Percentiles rank a stretch among this genome's conserved stretches.
phyloP scores from a whole-genome alignment of 1,284 basidiomycete species.

The Ganoderma multipileum region DNA sequence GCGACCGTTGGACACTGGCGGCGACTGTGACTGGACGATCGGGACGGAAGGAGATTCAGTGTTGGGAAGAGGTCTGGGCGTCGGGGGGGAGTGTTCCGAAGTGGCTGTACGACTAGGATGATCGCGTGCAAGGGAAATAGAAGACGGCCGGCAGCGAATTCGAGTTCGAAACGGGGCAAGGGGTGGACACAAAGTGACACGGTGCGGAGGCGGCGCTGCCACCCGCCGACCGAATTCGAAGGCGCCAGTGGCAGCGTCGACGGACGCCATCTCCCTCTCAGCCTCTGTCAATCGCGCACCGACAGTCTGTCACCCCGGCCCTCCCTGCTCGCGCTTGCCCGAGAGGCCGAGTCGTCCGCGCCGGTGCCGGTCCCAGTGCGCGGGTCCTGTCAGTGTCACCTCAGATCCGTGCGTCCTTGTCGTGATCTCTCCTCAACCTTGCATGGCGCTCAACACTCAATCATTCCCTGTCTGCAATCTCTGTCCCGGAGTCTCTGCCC shows the following conservation, averaged over 20 bases:
- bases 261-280: conserved; percentile 7
- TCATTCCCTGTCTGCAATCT: conserved; percentile 6
- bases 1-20: no score
- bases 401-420: conserved; percentile 27
- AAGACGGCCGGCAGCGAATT: conserved; percentile 21
- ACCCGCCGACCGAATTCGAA: background rate
- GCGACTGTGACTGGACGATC: conserved; percentile 22
- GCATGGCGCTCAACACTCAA: conserved; percentile 4
- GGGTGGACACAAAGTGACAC: conserved; percentile 21
- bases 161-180: conserved; percentile 7
- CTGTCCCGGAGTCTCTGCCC: conserved; percentile 14
- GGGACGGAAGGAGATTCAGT: conserved; percentile 14
- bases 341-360: conserved; percentile 13
- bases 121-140: conserved; percentile 31
- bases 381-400: conserved; percentile 10
- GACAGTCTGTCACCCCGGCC: background rate
- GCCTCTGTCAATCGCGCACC: conserved; percentile 1
- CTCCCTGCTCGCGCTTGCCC: conserved; percentile 8
- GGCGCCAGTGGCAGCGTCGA: conserved; percentile 3
- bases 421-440: conserved; percentile 7
- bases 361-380: background rate
- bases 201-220: conserved; percentile 5
- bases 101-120: conserved; percentile 28
- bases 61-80: conserved; percentile 12
- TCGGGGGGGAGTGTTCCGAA: conserved; percentile 26